Base-by-base conservation (phyloP, 768 basidiomycete species). In the Suillus hirtellus region DNA sequence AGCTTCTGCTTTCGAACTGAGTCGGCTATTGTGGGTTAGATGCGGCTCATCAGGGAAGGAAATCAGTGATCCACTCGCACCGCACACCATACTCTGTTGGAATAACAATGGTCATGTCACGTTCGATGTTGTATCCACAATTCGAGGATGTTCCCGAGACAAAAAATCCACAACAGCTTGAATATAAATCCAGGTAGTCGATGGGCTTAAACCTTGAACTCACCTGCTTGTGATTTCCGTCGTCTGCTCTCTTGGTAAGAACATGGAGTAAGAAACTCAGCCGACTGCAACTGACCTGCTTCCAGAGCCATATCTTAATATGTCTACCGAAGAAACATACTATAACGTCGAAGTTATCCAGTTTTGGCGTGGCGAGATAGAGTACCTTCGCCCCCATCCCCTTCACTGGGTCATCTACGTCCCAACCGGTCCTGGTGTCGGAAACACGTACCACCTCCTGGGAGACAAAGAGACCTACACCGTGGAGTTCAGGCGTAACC, bases 351-450 rank as follows among this genome's bases (percentile, higher is more conserved):
- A 72, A n/a, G 63, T 75, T 52, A 63, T 60, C 56, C 75, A 76
- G 43, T 76, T 75, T 60, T 76, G 70, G 70, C 75, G 65, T 31
- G 61, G 38, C 37, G 62, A 56, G 49, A 63, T 67, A 65, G 65
- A 69, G 66, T 63, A 37, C 12, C 63, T 66, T 1, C 64, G 60
- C 0, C 65, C 68, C 21, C 35, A 37, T 11, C 69, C 9, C 65
- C 67, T 71, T 2, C 73, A 74, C 60, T 75, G 73, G 73, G 72
- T 71, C 40, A 66, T 75, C 62, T 73, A 73, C n/a, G 44, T 76
- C n/a, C 71, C 68, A 67, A 66, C 70, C 11, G 47, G 60, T 0
- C 63, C 69, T 11, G 24, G 24, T 14, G 61, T 54, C 0, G 75
- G 73, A 37, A 66, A 73, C 58, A 67, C 68, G 63, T 75, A 76